Percentiles rank a stretch among this genome's conserved stretches.
These are phyloP conservation scores for Calonectria montana DNA, from an alignment of 2,329 filamentous ascomycete genomes.

Conservation along the genomic window DNA sequence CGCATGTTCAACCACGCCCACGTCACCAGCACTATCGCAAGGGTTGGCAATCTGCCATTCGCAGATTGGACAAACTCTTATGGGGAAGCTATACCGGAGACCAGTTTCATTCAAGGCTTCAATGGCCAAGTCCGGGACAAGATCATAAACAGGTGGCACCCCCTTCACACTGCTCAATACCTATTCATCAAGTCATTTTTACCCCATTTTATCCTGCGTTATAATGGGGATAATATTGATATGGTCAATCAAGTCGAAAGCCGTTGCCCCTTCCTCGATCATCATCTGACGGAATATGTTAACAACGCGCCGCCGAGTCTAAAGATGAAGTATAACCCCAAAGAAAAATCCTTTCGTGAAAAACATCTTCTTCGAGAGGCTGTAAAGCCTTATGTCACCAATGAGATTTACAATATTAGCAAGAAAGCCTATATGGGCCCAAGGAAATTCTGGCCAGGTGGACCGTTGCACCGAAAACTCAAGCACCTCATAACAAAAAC, in stretches of 20 bases:
- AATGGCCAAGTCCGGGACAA: background rate
- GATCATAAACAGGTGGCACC: background rate
- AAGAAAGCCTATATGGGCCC: background rate
- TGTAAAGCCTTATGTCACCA: background rate
- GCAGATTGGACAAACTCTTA: background rate
- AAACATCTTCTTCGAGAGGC: background rate
- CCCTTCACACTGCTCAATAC: background rate
- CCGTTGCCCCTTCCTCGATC: constrained; percentile 50
- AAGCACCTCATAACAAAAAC: constrained; percentile 47
- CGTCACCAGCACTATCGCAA: background rate
- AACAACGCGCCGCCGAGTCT: constrained; percentile 8
- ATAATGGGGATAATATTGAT: constrained; percentile 48
- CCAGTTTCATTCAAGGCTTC: background rate
- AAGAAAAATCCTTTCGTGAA: background rate
- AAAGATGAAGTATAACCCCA: background rate
- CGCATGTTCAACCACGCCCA: background rate
- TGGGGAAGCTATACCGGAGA: background rate
- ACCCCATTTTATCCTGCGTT: constrained; percentile 39
- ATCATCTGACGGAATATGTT: constrained; percentile 23
- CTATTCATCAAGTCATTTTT: background rate
- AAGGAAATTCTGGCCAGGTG: constrained; percentile 38
- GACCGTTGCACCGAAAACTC: constrained; percentile 54
- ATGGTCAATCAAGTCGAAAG: constrained; percentile 52
- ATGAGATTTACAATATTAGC: background rate
- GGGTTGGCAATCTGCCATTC: background rate